Evolutionary conservation across 371 early-diverging fungal species (phyloP), one percentile per base, ranked within the genome.

Genomic region (Rhizopus delemar): DNA sequence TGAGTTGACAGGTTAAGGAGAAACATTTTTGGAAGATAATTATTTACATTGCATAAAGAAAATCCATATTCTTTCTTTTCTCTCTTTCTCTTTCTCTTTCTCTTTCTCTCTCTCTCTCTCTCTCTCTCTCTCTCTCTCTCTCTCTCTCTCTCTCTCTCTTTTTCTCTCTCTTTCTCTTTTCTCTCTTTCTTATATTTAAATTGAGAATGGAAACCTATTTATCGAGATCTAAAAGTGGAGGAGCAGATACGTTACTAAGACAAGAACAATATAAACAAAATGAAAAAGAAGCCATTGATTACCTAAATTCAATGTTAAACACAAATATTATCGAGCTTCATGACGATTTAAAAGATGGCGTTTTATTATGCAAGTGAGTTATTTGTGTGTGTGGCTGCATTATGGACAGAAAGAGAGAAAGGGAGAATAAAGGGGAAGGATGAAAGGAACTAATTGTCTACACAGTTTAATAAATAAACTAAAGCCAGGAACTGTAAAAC

Each of bases 311-410:
- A 9, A 62, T 48, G 2, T 46, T 78, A 31, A 62, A 62, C 38
- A 41, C 54, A 0, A 45, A 46, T 32, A 43, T 66, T 8, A 32
- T 51, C 16, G 60, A 41, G 31, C 73, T 92, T n/a, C 86, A 86
- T 36, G 45, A 70, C 35, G 74, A 69, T 41, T 51, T 78, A n/a
- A 68, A 70, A 52, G 79, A 78, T 58, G 79, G 76, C 22, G 70
- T 78, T 41, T 41, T 75, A 41, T 62, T 79, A 62, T 79, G 76
- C 79, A 79, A 70, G 79, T 75, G 63, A 70, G 78, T 59, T 12
- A 32, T 3, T 22, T 22, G 22, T 22, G 22, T 22, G 22, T 22
- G 6, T 35, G n/a, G 41, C 7, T 41, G 36, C 22, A 49, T 36
- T 43, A 46, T 35, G 31, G 36, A 33, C n/a, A 41, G 53, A 22